Base-by-base conservation (phyloP, 2,329 filamentous ascomycete genomes). In the Diplodia mutila region DNA sequence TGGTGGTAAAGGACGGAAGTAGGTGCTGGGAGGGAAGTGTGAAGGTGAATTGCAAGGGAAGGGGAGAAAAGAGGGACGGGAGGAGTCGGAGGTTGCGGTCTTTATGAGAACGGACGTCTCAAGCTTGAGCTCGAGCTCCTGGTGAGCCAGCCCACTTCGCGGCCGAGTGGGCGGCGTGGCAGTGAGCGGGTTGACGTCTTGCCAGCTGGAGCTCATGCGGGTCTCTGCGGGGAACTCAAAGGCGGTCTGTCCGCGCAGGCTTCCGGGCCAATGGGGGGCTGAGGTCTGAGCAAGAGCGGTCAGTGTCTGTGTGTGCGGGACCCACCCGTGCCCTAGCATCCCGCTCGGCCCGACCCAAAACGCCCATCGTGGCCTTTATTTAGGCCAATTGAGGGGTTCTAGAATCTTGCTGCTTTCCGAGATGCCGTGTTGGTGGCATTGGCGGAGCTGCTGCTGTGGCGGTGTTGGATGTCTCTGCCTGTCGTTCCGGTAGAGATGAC, bases 331-430 rank as follows among this genome's bases (percentile, higher is more conserved):
- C 57, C 46, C 59, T 63, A 55, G 42, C n/a, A 21, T 63, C 42
- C 59, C 59, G 59, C 59, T 63, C 59, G 59, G 59, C 9, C 59
- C 59, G 59, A 51, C 59, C 59, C 27, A 63, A 23, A 25, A 34
- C 21, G 59, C 59, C 27, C 59, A 51, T 63, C 46, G 59, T 63
- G 59, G 59, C 59, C 59, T 63, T 25, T 63, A 51, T 54, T 37
- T 42, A 21, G 54, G 11, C 16, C 14, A 2, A 6, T 42, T 6
- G 54, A 46, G n/a, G 18, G 12, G 42, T 49, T 63, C 46, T 46
- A 63, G 59, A 49, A 63, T n/a, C n/a, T 27, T 63, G 59, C 59
- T 51, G 39, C 42, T 59, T 46, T 63, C 42, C 59, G 59, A 48
- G 18, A 16, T 37, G 59, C 42, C 57, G 39, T 23, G 57, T 5